Evolutionary conservation across 2,329 filamentous ascomycete genomes (phyloP), one percentile per base, ranked within the genome.

Genomic region (Nannizzia gypsea): DNA sequence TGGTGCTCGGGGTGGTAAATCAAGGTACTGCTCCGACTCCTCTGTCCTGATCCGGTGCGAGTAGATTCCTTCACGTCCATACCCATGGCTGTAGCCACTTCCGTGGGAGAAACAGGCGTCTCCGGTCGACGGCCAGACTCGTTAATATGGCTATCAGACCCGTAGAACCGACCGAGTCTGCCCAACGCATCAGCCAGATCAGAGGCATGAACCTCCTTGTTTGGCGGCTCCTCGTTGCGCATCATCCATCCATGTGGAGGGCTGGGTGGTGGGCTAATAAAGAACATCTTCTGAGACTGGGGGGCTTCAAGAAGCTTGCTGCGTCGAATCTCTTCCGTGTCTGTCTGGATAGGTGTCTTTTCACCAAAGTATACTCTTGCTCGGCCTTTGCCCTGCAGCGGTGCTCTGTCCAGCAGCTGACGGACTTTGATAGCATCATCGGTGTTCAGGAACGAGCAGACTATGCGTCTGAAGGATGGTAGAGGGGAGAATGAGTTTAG

Each of bases 181-280:
- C 78, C 73, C 57, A 86, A 70, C 15, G 83, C 83, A 1, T 72
- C 69, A 0, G 81, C 81, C 44, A 86, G 73, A 67, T 86, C 83
- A 59, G 80, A 78, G 0, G 83, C 82, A 66, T 85, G 82, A 6
- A 84, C 83, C 60, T 84, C 79, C 70, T 82, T 85, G 71, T 86
- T 86, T 4, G 83, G 83, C 9, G 83, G 80, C 26, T 82, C 83
- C 67, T 86, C 83, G 60, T 80, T 77, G 62, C 78, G 77, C 74
- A 83, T 77, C 69, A 83, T 80, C 83, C 83, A 86, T 55, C 83
- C 83, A 69, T 83, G 80, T 1, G 83, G 83, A 52, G 83, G 83
- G 61, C 76, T 80, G 0, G 83, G 83, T 11, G 83, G 83, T 57
- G 83, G 83, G 50, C 76, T 80, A 71, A 86, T 86, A 71, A 86